phyloP scores from a whole-genome alignment of 768 basidiomycete genomes.

The Kwoniella dendrophila region DNA sequence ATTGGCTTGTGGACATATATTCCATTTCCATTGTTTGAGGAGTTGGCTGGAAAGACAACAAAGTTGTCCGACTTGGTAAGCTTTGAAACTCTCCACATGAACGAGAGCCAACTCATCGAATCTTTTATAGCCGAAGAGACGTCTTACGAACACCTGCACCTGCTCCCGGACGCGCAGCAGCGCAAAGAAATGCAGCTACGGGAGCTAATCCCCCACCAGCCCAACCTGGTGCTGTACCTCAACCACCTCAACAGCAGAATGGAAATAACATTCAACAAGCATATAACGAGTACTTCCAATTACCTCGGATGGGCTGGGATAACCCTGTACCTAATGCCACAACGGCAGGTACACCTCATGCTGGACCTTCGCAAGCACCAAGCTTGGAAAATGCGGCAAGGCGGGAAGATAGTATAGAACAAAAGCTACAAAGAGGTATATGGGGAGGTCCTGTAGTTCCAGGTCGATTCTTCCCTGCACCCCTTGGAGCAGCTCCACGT shows the following conservation, averaged over 20 bases:
- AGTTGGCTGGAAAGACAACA: conserved; percentile 99
- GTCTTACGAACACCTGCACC: conserved; percentile 33
- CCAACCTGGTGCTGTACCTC: conserved; percentile 49
- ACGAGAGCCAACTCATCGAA: background rate
- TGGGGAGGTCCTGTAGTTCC: conserved; percentile 46
- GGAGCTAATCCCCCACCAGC: conserved; percentile 46
- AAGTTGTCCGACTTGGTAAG: conserved; percentile 96
- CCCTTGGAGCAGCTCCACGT: conserved; percentile 40
- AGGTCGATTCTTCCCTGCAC: conserved; percentile 43
- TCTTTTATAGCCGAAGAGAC: conserved; percentile 36
- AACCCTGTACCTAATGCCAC: conserved; percentile 22
- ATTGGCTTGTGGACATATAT: conserved; percentile 93
- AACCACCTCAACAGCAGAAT: conserved; percentile 19
- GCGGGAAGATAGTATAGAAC: conserved; percentile 25
- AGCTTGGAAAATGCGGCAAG: background rate
- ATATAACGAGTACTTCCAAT: conserved; percentile 42
- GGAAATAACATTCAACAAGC: conserved; percentile 34
- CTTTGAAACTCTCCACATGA: conserved; percentile 5
- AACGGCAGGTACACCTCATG: conserved; percentile 34
- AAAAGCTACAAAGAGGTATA: conserved; percentile 35
- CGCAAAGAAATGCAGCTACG: conserved; percentile 4
- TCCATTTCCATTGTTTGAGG: conserved; percentile 95
- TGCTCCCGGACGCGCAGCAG: conserved; percentile 17
- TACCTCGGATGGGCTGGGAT: conserved; percentile 18
- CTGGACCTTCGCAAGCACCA: background rate